Evolutionary conservation across 2,329 filamentous ascomycete species (phyloP), one percentile per base, ranked within the genome.

Genomic region (Talaromyces albobiverticillius): DNA sequence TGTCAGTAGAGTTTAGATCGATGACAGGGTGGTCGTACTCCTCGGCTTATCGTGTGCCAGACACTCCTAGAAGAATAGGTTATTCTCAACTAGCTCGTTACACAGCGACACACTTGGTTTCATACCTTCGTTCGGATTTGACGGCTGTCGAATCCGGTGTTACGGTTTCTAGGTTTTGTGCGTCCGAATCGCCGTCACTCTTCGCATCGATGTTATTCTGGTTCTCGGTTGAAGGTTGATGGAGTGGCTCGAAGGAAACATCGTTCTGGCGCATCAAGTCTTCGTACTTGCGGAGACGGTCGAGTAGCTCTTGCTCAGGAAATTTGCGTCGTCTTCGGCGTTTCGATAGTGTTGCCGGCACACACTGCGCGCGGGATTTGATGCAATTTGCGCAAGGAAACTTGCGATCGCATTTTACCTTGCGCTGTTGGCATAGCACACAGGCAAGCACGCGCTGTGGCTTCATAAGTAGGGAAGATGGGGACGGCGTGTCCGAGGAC

Each of bases 371-470:
- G 20, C 77, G 72, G 50, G 82, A 79, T 69, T 82, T 86, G 65
- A 83, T 74, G 64, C 87, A 90, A 69, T 87, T 86, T 62, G 80
- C 76, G 65, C 88, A 90, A 14, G 87, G 87, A 69, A 85, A 85
- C 61, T 80, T 82, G 70, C 86, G 87, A 69, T 90, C 84, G 69
- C 88, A 90, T 56, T 85, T 85, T 40, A 90, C 81, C 68, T 90
- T 90, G 57, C 87, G 83, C 67, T 88, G 86, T 66, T 91, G 87
- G 65, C 89, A 93, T 18, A 85, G 77, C 13, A 89, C 79, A 63
- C 89, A 93, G 34, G 81, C 62, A 11, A 67, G 57, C 2, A 61
- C 54, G 13, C 66, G 61, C 48, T 36, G 55, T 31, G 53, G 53
- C 34, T 47, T 55, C 10, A 16, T 4, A 11, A 48, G 40, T 16